phyloP scores from a whole-genome alignment of 768 basidiomycete genomes.

The Porpolomopsis calyptriformis region DNA sequence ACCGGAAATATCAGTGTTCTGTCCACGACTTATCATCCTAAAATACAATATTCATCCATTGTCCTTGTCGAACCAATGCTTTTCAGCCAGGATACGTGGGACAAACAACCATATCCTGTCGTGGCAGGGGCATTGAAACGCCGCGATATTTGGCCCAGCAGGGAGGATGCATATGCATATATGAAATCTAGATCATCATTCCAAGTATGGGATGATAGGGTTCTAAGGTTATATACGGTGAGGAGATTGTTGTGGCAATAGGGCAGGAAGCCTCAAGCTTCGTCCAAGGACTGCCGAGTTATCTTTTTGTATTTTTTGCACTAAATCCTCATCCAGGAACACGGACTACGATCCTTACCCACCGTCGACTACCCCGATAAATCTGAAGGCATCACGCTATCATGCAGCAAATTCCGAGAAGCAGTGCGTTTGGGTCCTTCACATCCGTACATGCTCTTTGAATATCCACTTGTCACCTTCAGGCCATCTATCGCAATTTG shows the following conservation, averaged over 20 bases:
- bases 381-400: constrained; percentile 38
- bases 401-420: constrained; percentile 37
- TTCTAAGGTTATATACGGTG: constrained; percentile 34
- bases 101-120: constrained; percentile 14
- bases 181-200: constrained; percentile 31
- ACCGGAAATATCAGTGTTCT: constrained; percentile 23
- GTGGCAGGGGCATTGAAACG: constrained; percentile 26
- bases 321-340: constrained; percentile 22
- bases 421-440: constrained; percentile 21
- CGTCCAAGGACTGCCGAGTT: too few species aligned
- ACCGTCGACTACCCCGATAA: constrained; percentile 32
- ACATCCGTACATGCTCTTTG: neutral
- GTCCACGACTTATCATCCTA: constrained; percentile 30
- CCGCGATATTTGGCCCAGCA: constrained; percentile 43
- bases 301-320: neutral
- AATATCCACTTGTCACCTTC: neutral
- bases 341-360: constrained; percentile 32
- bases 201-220: constrained; percentile 41
- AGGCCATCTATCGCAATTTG: constrained; percentile 36
- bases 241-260: too few species aligned
- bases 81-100: constrained; percentile 12
- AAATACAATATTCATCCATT: constrained; percentile 27
- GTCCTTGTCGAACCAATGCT: constrained; percentile 41
- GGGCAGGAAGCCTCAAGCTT: too few species aligned
- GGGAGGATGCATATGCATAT: constrained; percentile 32